Evolutionary conservation across 345 rosid species (phyloP).

Genomic region (Cardiospermum halicacabum): DNA sequence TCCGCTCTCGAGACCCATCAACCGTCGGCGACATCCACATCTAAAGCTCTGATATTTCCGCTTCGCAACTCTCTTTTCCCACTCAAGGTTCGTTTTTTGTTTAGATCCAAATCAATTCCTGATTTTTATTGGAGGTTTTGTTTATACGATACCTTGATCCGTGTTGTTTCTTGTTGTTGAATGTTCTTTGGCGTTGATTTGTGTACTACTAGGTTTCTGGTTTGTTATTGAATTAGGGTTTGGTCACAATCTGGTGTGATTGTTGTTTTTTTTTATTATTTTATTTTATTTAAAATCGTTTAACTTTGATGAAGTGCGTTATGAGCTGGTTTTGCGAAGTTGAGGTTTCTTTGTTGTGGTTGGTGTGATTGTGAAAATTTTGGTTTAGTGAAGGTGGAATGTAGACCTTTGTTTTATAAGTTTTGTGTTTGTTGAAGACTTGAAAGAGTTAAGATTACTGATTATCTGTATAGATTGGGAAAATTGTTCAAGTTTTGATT

Average conservation of each 20-base stretch:
- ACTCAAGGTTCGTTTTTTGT: neutral
- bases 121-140: neutral
- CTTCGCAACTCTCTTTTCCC: neutral
- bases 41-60: neutral
- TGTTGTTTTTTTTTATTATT: no score
- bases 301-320: neutral
- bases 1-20: neutral
- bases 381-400: neutral
- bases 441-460: neutral
- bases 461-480: neutral
- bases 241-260: neutral
- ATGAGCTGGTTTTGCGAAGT: neutral
- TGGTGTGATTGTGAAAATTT: neutral
- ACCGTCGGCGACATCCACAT: neutral
- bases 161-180: neutral
- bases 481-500: neutral
- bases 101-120: constrained; percentile 7
- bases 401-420: neutral
- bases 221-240: neutral
- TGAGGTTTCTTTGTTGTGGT: neutral
- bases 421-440: neutral
- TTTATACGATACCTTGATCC: neutral
- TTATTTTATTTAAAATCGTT: no score
- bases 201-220: neutral
- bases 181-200: neutral